Evolutionary conservation across 2,329 filamentous ascomycete genomes (phyloP).

Genomic region (Arthrobotrys pseudoclavata): DNA sequence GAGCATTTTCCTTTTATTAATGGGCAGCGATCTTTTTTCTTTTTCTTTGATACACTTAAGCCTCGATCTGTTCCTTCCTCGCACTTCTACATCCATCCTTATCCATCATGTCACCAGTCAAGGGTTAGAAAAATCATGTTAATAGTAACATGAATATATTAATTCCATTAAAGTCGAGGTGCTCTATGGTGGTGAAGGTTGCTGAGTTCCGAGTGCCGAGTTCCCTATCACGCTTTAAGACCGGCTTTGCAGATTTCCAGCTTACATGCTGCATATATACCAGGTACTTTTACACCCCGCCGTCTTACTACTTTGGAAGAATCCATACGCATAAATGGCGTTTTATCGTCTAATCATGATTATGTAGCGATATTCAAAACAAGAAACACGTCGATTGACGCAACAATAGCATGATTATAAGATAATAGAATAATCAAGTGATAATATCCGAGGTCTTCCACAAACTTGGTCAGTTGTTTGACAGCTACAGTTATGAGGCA

Average conservation of each 20-base stretch:
- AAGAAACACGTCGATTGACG: no score
- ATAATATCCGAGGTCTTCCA: no score
- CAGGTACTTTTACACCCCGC: background rate
- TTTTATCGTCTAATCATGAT: background rate
- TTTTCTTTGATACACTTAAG: background rate
- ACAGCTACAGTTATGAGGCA: background rate
- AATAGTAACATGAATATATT: background rate
- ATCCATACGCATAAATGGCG: background rate
- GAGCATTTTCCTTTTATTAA: background rate
- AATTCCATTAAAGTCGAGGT: background rate
- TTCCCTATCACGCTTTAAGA: background rate
- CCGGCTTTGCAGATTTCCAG: background rate
- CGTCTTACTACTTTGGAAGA: conserved; percentile 9
- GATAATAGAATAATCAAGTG: no score
- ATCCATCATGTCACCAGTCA: background rate
- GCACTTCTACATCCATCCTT: background rate
- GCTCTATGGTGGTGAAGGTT: background rate
- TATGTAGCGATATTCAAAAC: background rate
- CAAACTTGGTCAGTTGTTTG: no score
- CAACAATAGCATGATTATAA: no score
- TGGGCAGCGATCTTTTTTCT: background rate
- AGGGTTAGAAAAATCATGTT: background rate
- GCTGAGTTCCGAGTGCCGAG: background rate
- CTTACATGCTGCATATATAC: conserved; percentile 19
- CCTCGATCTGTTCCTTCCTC: background rate